phyloP scores from a whole-genome alignment of 108 stramenopile species.

The Nitzschia putrida region DNA sequence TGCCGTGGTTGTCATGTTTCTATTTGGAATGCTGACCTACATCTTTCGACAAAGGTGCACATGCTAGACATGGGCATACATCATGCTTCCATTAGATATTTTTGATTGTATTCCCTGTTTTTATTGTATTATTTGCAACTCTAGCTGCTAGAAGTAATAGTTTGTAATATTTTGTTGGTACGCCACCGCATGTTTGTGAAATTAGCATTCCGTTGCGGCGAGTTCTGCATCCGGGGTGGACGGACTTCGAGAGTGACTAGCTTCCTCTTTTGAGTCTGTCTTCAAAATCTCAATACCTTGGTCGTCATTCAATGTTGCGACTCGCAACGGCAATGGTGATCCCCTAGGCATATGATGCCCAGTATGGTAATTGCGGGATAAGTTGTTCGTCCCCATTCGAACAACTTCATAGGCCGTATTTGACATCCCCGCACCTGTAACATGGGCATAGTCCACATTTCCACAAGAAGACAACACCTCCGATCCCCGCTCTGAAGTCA shows the following conservation, averaged over 20 bases:
- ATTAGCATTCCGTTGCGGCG: neutral
- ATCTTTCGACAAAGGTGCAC: slow-evolving; percentile 79
- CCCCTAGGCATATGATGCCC: slow-evolving; percentile 19
- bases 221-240: neutral
- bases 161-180: neutral
- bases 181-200: neutral
- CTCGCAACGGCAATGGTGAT: slow-evolving; percentile 16
- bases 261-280: slow-evolving; percentile 36
- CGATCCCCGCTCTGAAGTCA: slow-evolving; percentile 4
- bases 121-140: no score
- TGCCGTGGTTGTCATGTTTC: slow-evolving; percentile 79
- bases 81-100: no score
- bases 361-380: slow-evolving; percentile 12
- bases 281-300: slow-evolving; percentile 41
- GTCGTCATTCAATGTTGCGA: slow-evolving; percentile 24
- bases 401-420: slow-evolving; percentile 21
- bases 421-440: slow-evolving; percentile 6
- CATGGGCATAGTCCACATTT: slow-evolving; percentile 5
- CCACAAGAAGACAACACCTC: slow-evolving; percentile 14
- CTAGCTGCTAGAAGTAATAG: no score
- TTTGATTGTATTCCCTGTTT: no score
- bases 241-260: neutral
- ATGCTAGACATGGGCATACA: slow-evolving; percentile 50
- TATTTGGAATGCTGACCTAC: slow-evolving; percentile 76
- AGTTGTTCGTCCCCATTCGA: slow-evolving; percentile 23